Evolutionary conservation across 2,329 filamentous ascomycete species (phyloP).

Genomic region (Eutypa lata): DNA sequence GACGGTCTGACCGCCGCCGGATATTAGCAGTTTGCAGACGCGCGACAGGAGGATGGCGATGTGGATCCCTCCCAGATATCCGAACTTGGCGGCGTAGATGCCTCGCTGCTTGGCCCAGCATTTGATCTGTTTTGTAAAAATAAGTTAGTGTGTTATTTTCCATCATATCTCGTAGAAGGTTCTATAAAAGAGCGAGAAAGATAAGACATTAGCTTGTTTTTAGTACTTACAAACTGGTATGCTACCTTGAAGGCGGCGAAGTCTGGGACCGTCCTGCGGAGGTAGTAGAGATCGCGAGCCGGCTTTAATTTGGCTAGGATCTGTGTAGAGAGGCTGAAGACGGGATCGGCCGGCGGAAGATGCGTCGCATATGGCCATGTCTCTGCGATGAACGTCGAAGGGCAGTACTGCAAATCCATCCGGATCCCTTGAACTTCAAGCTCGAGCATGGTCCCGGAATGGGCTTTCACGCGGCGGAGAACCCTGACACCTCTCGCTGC

Average conservation of each 20-base stretch:
- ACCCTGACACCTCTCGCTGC: conserved; percentile 42
- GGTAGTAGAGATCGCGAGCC: conserved; percentile 58
- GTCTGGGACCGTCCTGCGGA: conserved; percentile 58
- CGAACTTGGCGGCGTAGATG: conserved; percentile 63
- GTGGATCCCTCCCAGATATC: conserved; percentile 63
- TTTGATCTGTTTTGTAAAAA: too few species aligned
- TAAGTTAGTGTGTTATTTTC: too few species aligned
- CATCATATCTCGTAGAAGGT: too few species aligned
- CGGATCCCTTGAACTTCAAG: conserved; percentile 55
- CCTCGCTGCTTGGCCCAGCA: conserved; percentile 61
- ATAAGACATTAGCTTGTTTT: too few species aligned
- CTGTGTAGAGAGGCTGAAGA: conserved; percentile 54
- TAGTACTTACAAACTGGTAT: too few species aligned
- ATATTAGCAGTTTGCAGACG: conserved; percentile 52
- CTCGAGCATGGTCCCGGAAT: conserved; percentile 62
- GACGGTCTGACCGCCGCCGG: conserved; percentile 30
- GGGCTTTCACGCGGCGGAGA: conserved; percentile 55
- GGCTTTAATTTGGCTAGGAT: conserved; percentile 63
- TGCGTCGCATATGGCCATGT: conserved; percentile 47
- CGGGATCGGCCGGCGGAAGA: conserved; percentile 46
- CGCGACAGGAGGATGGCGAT: conserved; percentile 60
- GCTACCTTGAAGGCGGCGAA: conserved; percentile 55
- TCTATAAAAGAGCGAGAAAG: too few species aligned
- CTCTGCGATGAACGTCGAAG: conserved; percentile 53
- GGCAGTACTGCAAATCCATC: conserved; percentile 66